These are phyloP conservation scores for Hydnum rufescens DNA, from an alignment of 768 basidiomycete species.

Conservation along the genomic window DNA sequence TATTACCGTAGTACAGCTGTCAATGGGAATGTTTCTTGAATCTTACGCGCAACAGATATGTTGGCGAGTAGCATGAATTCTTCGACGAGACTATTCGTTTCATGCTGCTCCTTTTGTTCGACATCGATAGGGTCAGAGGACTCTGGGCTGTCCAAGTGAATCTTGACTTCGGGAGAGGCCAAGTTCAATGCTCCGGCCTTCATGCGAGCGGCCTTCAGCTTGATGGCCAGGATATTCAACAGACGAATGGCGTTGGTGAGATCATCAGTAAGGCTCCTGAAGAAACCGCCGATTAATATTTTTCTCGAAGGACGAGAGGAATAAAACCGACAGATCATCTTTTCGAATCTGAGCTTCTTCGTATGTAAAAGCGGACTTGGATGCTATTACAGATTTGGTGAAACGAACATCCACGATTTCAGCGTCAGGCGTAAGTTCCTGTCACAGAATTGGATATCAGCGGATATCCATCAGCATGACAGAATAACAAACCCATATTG, in stretches of 20 bases:
- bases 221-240: constrained; percentile 68
- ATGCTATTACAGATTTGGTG: constrained; percentile 90
- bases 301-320: not conserved
- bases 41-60: constrained; percentile 77
- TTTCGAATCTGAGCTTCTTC: constrained; percentile 88
- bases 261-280: constrained; percentile 39
- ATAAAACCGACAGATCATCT: constrained; percentile 59
- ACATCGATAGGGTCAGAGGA: constrained; percentile 93
- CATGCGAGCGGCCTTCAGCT: constrained; percentile 75
- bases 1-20: constrained; percentile 85
- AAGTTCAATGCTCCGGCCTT: constrained; percentile 92
- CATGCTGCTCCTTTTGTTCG: constrained; percentile 77
- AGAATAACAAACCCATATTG: constrained; percentile 68
- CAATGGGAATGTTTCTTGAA: constrained; percentile 87
- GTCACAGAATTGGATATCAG: not conserved
- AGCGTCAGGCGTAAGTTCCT: constrained; percentile 82
- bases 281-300: not conserved
- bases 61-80: constrained; percentile 99
- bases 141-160: constrained; percentile 82
- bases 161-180: constrained; percentile 96
- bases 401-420: constrained; percentile 82
- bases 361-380: constrained; percentile 92
- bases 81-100: constrained; percentile 94
- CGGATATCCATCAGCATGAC: not conserved
- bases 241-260: constrained; percentile 73